Conservation (phyloP, 2,329 filamentous ascomycete genomes). For the Neopestalotiopsis sp. region DNA sequence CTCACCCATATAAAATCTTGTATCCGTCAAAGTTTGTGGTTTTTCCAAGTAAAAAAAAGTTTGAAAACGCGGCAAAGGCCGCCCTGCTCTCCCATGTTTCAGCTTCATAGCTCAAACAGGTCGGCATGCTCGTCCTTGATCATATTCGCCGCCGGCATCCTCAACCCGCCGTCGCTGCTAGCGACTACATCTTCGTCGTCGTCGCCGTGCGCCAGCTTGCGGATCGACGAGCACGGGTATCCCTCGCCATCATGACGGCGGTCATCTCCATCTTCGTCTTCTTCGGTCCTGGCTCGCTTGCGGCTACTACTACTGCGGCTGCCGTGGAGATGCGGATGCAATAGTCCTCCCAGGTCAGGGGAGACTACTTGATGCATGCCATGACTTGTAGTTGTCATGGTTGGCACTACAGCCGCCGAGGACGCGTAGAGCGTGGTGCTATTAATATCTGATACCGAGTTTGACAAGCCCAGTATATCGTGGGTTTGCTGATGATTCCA, state of each 20-base stretch:
- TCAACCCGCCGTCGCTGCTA: not conserved
- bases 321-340: not conserved
- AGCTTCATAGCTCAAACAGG: not conserved
- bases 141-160: conserved; percentile 8
- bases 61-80: too few relatives aligned
- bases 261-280: conserved; percentile 26
- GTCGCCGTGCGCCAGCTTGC: conserved; percentile 30
- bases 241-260: not conserved
- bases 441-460: too few relatives aligned
- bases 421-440: too few relatives aligned
- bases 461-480: not conserved
- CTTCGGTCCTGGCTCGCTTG: conserved; percentile 38
- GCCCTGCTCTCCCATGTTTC: not conserved
- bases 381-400: too few relatives aligned
- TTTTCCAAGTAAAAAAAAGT: too few relatives aligned
- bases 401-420: too few relatives aligned
- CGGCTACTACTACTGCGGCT: conserved; percentile 23
- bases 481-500: not conserved
- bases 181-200: not conserved
- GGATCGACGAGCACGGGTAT: conserved; percentile 23
- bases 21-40: not conserved
- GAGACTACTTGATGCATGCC: too few relatives aligned
- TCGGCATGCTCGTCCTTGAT: not conserved
- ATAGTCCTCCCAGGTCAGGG: too few relatives aligned
- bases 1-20: too few relatives aligned